Percentiles rank a stretch among this genome's conserved stretches.
phyloP scores from a whole-genome alignment of 305 asterid genomes.

The Fraxinus greggii region DNA sequence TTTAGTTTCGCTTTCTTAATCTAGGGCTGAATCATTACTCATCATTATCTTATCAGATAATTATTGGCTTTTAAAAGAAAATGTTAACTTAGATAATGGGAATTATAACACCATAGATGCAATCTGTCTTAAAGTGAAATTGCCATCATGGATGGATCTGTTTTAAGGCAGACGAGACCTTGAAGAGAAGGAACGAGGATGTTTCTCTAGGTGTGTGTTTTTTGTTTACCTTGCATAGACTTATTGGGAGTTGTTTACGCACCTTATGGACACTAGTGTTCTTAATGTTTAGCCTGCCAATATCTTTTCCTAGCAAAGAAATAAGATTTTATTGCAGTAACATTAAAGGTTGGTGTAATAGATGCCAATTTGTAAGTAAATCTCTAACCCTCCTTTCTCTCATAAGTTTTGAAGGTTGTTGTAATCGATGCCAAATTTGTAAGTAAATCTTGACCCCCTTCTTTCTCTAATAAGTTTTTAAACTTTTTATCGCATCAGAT shows the following conservation, averaged over 20 bases:
- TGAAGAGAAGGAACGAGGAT: constrained; percentile 7
- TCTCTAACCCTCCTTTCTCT: not conserved
- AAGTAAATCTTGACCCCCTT: not conserved
- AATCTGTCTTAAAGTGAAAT: not conserved
- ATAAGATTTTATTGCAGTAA: not conserved
- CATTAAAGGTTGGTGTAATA: not conserved
- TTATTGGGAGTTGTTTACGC: not conserved
- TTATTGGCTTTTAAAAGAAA: constrained; percentile 3
- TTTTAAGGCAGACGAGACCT: constrained; percentile 7
- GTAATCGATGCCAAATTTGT: not conserved
- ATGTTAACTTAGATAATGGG: not conserved
- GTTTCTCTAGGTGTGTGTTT: not conserved
- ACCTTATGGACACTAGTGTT: not conserved
- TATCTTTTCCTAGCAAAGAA: constrained; percentile 10
- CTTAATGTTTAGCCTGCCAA: not conserved
- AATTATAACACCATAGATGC: not conserved
- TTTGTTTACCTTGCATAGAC: not conserved
- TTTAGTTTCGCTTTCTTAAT: not conserved
- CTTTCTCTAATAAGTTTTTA: not conserved
- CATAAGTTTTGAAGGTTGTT: not conserved
- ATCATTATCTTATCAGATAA: not conserved
- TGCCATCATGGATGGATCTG: not conserved
- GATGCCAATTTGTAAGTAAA: not conserved
- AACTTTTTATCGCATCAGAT: not conserved
- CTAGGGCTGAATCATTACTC: not conserved